phyloP scores from a whole-genome alignment of 257 asterid genomes.

The Ligustrum vulgare region DNA sequence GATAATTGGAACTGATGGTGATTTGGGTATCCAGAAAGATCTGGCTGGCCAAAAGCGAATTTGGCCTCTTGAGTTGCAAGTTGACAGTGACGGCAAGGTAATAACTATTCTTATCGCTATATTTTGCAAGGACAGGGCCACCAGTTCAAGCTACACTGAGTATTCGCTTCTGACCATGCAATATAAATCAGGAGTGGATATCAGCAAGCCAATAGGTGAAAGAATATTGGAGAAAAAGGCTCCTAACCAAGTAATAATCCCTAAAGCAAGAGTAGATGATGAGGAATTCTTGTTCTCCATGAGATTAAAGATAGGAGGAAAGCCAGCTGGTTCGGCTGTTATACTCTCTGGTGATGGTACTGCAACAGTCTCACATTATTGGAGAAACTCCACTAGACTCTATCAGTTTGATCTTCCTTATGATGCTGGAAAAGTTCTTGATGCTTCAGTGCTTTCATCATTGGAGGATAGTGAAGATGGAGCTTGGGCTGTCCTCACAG shows the following conservation, averaged over 20 bases:
- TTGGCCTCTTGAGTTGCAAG: constrained; percentile 89
- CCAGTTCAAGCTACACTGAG: constrained; percentile 94
- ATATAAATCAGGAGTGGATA: constrained; percentile 71
- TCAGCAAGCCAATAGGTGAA: constrained; percentile 53
- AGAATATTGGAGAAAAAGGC: constrained; percentile 79
- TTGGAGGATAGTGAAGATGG: constrained; percentile 72
- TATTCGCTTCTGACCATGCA: constrained; percentile 94
- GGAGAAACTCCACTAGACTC: constrained; percentile 80
- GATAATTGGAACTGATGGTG: constrained; percentile 76
- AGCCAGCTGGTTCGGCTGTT: constrained; percentile 83
- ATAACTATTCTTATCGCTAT: constrained; percentile 85
- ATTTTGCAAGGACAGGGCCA: constrained; percentile 80
- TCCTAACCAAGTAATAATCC: constrained; percentile 84
- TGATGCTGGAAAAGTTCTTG: constrained; percentile 95
- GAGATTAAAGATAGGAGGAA: constrained; percentile 86
- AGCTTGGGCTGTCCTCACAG: constrained; percentile 94
- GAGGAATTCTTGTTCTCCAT: constrained; percentile 85
- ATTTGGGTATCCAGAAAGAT: constrained; percentile 85
- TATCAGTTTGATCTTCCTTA: constrained; percentile 90
- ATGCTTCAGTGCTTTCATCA: constrained; percentile 82
- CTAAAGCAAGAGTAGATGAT: constrained; percentile 92
- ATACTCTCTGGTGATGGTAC: constrained; percentile 96
- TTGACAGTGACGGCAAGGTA: constrained; percentile 73
- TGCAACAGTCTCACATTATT: constrained; percentile 92
- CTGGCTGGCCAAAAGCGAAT: constrained; percentile 89